A percentile compares a stretch with the other conserved stretches of the same genome.
phyloP scores from a whole-genome alignment of 2,329 filamentous ascomycete genomes.

The Trichoderma asperellum region DNA sequence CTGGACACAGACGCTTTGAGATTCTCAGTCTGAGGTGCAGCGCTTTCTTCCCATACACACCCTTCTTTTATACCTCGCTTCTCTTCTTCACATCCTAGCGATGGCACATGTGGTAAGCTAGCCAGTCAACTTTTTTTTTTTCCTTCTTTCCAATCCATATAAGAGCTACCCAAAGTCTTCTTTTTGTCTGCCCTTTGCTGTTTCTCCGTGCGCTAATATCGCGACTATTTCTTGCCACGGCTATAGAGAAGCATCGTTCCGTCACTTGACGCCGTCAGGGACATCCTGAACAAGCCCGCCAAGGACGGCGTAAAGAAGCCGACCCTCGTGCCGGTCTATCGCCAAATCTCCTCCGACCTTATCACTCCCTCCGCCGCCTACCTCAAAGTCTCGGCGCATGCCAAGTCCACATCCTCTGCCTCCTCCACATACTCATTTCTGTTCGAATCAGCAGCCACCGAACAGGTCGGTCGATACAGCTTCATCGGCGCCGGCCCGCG shows the following conservation, averaged over 20 bases:
- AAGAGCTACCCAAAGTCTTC: background rate
- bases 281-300: conserved; percentile 46
- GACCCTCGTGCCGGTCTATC: conserved; percentile 81
- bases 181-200: background rate
- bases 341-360: conserved; percentile 87
- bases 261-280: conserved; percentile 52
- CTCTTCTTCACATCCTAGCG: conserved; percentile 3
- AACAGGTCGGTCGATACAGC: conserved; percentile 92
- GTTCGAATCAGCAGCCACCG: conserved; percentile 92
- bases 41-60: background rate
- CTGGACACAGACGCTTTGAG: background rate
- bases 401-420: conserved; percentile 43
- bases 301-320: conserved; percentile 43
- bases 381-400: conserved; percentile 82
- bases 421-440: conserved; percentile 83
- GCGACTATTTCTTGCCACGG: conserved; percentile 37
- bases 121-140: background rate
- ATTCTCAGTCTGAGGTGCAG: background rate
- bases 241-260: conserved; percentile 44
- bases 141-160: background rate
- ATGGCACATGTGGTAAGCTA: conserved; percentile 41
- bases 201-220: conserved; percentile 18
- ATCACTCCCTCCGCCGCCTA: conserved; percentile 95
- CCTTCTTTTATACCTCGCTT: background rate
- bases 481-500: conserved; percentile 82